Percentiles rank a stretch among this genome's conserved stretches.
phyloP scores from a whole-genome alignment of 805 yeast genomes.

The Kodamaea laetipori region DNA sequence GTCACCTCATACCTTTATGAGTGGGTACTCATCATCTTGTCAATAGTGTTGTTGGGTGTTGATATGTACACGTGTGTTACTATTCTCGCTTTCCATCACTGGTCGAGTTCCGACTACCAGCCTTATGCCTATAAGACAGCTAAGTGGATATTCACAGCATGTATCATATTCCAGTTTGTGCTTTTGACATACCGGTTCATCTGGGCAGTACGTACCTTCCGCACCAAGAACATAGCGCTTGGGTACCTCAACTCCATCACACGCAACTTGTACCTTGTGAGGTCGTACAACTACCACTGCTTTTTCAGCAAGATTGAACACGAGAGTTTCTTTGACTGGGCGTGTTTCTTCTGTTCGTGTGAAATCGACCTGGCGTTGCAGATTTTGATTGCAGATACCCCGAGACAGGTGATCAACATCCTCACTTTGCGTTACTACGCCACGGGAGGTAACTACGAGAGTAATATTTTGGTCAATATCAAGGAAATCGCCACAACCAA shows the following conservation, averaged over 20 bases:
- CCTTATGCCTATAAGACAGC: constrained; percentile 53
- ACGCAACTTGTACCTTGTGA: constrained; percentile 55
- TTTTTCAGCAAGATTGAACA: constrained; percentile 67
- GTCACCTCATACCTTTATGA: constrained; percentile 44
- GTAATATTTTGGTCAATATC: constrained; percentile 50
- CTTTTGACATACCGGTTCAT: constrained; percentile 58
- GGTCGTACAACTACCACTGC: constrained; percentile 66
- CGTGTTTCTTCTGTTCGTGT: constrained; percentile 64
- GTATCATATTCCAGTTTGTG: constrained; percentile 71
- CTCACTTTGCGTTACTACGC: constrained; percentile 61
- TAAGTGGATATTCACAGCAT: constrained; percentile 75
- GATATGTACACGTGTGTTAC: constrained; percentile 81
- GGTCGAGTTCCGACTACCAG: constrained; percentile 56
- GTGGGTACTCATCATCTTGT: constrained; percentile 52
- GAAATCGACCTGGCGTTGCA: constrained; percentile 63
- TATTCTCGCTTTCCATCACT: constrained; percentile 68
- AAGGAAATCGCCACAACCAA: constrained; percentile 60
- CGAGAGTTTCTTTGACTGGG: constrained; percentile 64
- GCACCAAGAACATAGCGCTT: constrained; percentile 64
- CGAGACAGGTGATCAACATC: constrained; percentile 84
- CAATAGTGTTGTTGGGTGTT: constrained; percentile 56
- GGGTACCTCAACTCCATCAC: constrained; percentile 71
- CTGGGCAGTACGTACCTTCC: constrained; percentile 58
- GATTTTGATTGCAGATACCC: constrained; percentile 76
- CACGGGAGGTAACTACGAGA: constrained; percentile 43